Percentiles rank a stretch among this genome's conserved stretches.
Evolutionary conservation across 768 basidiomycete species (phyloP).

Genomic region (Baorangia bicolor): DNA sequence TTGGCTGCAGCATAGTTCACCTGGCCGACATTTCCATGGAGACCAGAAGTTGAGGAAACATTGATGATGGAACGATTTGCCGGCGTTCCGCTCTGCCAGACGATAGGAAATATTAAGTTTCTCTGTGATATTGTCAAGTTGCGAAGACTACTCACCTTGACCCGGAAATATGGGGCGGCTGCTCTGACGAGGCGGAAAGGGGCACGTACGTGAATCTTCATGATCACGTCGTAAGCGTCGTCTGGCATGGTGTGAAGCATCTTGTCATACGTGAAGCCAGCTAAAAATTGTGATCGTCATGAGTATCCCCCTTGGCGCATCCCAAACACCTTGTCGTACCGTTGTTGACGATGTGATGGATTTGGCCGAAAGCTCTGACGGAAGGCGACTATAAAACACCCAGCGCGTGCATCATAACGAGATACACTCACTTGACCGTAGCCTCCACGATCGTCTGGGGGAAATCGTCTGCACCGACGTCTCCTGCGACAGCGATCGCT

Average conservation of each 20-base stretch:
- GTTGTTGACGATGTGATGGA: slow-evolving; percentile 87
- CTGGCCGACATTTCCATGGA: slow-evolving; percentile 87
- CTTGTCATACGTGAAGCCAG: slow-evolving; percentile 80
- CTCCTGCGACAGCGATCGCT: slow-evolving; percentile 71
- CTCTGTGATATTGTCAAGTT: not conserved
- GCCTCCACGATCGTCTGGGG: slow-evolving; percentile 75
- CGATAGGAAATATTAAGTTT: not conserved
- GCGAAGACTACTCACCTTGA: slow-evolving; percentile 48
- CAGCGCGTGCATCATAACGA: not conserved
- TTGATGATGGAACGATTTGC: slow-evolving; percentile 79
- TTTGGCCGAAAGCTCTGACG: slow-evolving; percentile 71
- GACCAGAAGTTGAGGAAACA: slow-evolving; percentile 77
- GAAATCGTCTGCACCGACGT: slow-evolving; percentile 82
- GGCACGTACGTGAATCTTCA: slow-evolving; percentile 82
- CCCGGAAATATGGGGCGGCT: slow-evolving; percentile 81
- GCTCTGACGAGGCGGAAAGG: slow-evolving; percentile 84
- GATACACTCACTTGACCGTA: slow-evolving; percentile 67
- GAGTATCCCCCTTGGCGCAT: not conserved
- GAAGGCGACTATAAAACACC: not conserved
- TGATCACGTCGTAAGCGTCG: slow-evolving; percentile 77
- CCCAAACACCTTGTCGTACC: slow-evolving; percentile 35
- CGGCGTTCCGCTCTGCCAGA: slow-evolving; percentile 46
- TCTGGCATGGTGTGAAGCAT: slow-evolving; percentile 89
- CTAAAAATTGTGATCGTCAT: slow-evolving; percentile 29
- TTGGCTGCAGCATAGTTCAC: slow-evolving; percentile 82